Conservation (phyloP, 257 asterid genomes). For the Solanum okadae region DNA sequence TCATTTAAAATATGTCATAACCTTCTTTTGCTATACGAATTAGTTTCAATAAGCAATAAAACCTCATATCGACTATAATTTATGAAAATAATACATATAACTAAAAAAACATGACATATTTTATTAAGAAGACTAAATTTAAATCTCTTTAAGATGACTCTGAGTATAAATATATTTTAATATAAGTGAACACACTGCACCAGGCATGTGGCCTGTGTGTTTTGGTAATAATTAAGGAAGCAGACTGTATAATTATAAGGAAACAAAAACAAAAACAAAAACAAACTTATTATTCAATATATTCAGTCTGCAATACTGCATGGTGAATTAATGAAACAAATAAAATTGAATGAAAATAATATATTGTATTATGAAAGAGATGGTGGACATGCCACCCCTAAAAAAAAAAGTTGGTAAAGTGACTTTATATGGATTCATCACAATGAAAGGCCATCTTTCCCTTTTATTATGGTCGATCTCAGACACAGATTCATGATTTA, state of each 20-base stretch:
- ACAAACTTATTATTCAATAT: not conserved
- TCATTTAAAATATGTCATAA: not conserved
- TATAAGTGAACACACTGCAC: not conserved
- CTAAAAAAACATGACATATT: not conserved
- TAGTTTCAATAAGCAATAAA: not conserved
- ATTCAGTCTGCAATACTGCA: not conserved
- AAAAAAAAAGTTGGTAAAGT: not conserved
- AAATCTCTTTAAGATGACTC: not conserved
- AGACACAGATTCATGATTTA: not conserved
- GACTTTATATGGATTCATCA: not conserved
- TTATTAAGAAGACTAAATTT: not conserved
- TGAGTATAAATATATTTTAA: too few relatives aligned
- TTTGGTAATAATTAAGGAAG: not conserved
- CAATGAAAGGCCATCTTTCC: not conserved
- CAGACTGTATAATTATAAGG: not conserved
- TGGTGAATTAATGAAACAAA: not conserved
- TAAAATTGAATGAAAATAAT: not conserved
- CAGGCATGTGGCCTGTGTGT: conserved; percentile 7
- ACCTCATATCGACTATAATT: not conserved
- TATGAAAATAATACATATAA: not conserved
- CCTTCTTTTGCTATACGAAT: not conserved
- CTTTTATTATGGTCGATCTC: not conserved
- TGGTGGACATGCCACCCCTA: conserved; percentile 6
- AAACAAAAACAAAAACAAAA: not conserved
- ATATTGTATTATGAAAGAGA: not conserved